phyloP scores from a whole-genome alignment of 2,329 filamentous ascomycete species.

The Microthyrium microscopicum region DNA sequence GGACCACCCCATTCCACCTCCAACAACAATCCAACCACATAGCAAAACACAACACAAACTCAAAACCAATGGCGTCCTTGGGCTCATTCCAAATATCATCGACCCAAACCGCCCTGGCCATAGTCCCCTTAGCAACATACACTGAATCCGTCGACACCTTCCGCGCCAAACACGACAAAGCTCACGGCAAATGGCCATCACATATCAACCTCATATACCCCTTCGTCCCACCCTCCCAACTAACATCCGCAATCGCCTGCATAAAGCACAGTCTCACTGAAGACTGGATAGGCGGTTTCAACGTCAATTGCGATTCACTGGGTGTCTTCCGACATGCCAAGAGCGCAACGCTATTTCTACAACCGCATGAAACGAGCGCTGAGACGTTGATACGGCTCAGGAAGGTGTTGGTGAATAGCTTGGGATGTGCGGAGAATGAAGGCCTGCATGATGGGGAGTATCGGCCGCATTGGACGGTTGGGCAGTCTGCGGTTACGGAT shows the following conservation, averaged over 20 bases:
- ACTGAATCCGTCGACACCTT: constrained; percentile 36
- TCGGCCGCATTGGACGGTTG: constrained; percentile 4
- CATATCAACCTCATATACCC: constrained; percentile 53
- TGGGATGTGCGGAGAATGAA: neutral
- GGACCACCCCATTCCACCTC: no score
- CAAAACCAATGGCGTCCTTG: no score
- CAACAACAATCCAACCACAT: no score
- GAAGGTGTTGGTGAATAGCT: neutral
- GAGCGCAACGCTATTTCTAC: constrained; percentile 5
- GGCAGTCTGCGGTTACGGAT: neutral
- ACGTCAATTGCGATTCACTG: neutral
- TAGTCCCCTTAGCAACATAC: constrained; percentile 35
- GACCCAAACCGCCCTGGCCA: constrained; percentile 37
- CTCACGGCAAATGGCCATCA: constrained; percentile 45
- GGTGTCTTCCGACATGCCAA: constrained; percentile 1
- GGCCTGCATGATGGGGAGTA: neutral
- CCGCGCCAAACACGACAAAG: constrained; percentile 45
- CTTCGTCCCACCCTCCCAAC: constrained; percentile 35
- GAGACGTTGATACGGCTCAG: neutral
- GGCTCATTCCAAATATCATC: no score
- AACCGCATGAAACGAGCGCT: neutral
- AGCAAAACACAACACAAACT: no score
- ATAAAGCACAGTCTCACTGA: constrained; percentile 21
- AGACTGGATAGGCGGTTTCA: neutral
- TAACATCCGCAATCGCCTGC: constrained; percentile 27